These are phyloP conservation scores for Capronia epimyces DNA, from an alignment of 2,329 filamentous ascomycete species.

Conservation along the genomic window DNA sequence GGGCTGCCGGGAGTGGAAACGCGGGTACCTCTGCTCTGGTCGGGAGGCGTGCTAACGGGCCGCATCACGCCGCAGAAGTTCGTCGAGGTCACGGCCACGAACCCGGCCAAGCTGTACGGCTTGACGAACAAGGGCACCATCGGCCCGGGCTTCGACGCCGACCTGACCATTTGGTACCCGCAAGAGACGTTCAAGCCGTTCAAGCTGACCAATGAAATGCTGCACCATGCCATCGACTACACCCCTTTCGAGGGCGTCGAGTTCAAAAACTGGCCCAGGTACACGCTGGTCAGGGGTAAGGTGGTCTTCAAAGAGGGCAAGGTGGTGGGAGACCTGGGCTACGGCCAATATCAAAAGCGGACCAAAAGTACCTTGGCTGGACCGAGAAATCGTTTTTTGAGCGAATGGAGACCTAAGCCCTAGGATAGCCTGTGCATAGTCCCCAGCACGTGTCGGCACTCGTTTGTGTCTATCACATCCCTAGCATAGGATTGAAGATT, in stretches of 20 bases:
- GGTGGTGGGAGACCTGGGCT: constrained; percentile 8
- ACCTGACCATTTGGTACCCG: constrained; percentile 42
- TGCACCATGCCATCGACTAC: constrained; percentile 36
- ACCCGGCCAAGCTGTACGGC: constrained; percentile 43
- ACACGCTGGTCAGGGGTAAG: constrained; percentile 33
- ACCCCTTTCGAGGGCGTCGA: constrained; percentile 34
- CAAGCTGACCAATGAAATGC: constrained; percentile 30
- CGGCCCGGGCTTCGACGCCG: constrained; percentile 40
- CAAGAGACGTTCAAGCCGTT: constrained; percentile 9
- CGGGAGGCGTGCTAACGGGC: constrained; percentile 20
- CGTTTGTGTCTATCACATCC: too few species aligned
- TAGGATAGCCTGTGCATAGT: background rate
- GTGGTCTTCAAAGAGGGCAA: constrained; percentile 27
- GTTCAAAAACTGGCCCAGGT: constrained; percentile 35
- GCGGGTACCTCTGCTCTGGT: constrained; percentile 38
- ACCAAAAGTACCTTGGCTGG: constrained; percentile 6
- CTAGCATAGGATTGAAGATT: too few species aligned
- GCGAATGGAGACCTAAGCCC: constrained; percentile 7
- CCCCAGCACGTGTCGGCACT: background rate
- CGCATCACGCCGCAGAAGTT: constrained; percentile 28
- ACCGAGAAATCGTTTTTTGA: constrained; percentile 7
- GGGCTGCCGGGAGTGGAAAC: constrained; percentile 42
- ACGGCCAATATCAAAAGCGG: constrained; percentile 7
- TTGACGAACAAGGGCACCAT: constrained; percentile 40
- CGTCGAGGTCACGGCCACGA: constrained; percentile 42